Evolutionary conservation across 495 filamentous ascomycete species (phyloP), one percentile per base, ranked within the genome.

Genomic region (Amniculicola lignicola): DNA sequence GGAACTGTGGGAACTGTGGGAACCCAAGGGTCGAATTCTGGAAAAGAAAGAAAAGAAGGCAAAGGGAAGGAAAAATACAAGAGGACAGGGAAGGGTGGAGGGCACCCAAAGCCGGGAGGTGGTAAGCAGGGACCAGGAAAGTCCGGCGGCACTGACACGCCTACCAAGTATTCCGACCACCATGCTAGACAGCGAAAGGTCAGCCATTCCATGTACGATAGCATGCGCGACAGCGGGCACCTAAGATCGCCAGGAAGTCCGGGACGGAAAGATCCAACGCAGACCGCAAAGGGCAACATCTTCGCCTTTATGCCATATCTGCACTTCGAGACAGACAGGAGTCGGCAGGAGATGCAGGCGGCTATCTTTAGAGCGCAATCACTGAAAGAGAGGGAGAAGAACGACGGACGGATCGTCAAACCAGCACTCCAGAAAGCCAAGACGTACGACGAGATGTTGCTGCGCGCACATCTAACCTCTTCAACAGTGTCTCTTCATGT

Each of bases 271-370:
- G 61, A 65, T 39, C 46, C 62, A 12, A 57, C 48, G 6, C 37
- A 40, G 11, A 40, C 57, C 36, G 63, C 68, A 7, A 64, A 64
- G 29, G 72, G 70, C 7, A 77, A 84, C 47, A 78, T 84, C 46
- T 81, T 82, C 35, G 68, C 82, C 14, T 84, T 81, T 62, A 85
- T 87, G 82, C 84, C 84, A 1, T 87, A 83, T 59, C 67, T 86
- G 14, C 83, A 86, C 65, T 87, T 83, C 49, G 84, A 87, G 57
- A 84, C 80, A 2, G 74, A 77, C 19, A 69, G 75, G 36, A 69
- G 78, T 12, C 72, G 82, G 28, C 71, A 73, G 43, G 73, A 79
- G 57, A 85, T 86, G 83, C 77, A 79, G 51, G 69, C 76, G 18
- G 78, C 79, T 14, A 84, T 87, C 51, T 72, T 75, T 51, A 70